Conservation (phyloP, 768 basidiomycete genomes). For the Mycena maculata region DNA sequence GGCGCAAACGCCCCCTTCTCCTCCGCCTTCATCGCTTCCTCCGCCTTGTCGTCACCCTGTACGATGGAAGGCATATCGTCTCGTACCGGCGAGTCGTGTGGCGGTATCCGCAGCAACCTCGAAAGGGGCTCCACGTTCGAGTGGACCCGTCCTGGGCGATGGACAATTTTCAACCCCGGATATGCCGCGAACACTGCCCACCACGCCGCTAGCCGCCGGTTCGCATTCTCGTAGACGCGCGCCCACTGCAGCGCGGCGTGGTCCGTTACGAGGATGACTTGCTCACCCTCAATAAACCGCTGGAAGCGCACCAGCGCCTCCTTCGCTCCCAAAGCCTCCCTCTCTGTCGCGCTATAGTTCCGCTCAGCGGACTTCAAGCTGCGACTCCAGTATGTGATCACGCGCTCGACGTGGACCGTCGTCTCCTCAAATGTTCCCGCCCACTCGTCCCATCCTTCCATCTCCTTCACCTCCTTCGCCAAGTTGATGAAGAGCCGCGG, state of each 20-base stretch:
- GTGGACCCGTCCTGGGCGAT: too few species aligned
- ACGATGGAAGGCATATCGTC: too few species aligned
- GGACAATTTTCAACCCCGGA: too few species aligned
- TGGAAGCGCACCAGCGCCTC: too few species aligned
- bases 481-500: background rate
- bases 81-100: background rate
- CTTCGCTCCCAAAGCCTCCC: too few species aligned
- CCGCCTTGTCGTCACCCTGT: too few species aligned
- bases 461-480: background rate
- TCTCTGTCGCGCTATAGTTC: too few species aligned
- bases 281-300: background rate
- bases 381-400: background rate
- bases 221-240: background rate
- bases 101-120: background rate
- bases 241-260: constrained; percentile 3
- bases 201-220: background rate
- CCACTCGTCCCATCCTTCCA: background rate
- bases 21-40: too few species aligned
- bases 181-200: too few species aligned
- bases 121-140: too few species aligned
- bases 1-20: too few species aligned
- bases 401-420: background rate
- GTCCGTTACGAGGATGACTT: background rate
- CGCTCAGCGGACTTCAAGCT: too few species aligned
- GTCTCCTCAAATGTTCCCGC: background rate